phyloP scores from a whole-genome alignment of 1,284 basidiomycete species.

The Prillingera fragicola region DNA sequence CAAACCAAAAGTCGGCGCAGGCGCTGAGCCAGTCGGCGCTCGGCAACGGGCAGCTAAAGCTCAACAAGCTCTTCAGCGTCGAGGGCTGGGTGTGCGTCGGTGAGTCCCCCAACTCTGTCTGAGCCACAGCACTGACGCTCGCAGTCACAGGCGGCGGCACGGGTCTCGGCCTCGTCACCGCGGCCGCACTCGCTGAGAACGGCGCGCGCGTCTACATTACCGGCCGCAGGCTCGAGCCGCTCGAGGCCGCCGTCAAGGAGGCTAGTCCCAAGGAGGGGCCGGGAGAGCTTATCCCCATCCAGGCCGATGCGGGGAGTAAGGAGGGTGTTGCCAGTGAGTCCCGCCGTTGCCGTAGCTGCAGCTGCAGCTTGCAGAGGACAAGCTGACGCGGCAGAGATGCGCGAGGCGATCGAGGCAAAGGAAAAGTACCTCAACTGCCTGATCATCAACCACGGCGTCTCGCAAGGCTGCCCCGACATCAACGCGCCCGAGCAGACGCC shows the following conservation, averaged over 20 bases:
- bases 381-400: slow-evolving; percentile 23
- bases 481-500: slow-evolving; percentile 36
- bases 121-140: slow-evolving; percentile 17
- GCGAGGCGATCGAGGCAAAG: slow-evolving; percentile 24
- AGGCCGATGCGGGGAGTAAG: slow-evolving; percentile 9
- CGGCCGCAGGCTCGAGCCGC: slow-evolving; percentile 39
- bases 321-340: slow-evolving; percentile 9
- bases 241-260: slow-evolving; percentile 32
- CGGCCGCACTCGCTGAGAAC: slow-evolving; percentile 41
- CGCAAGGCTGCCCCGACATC: slow-evolving; percentile 26
- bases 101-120: slow-evolving; percentile 43
- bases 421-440: slow-evolving; percentile 19
- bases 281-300: slow-evolving; percentile 9
- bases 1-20: too few relatives aligned
- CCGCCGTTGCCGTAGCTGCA: too few relatives aligned
- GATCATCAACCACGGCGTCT: slow-evolving; percentile 29
- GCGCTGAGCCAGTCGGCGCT: too few relatives aligned
- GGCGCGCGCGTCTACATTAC: slow-evolving; percentile 49
- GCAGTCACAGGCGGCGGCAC: slow-evolving; percentile 38
- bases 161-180: slow-evolving; percentile 34
- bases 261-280: slow-evolving; percentile 2
- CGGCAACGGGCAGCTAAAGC: too few relatives aligned
- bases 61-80: slow-evolving; percentile 38
- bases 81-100: slow-evolving; percentile 42
- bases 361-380: background rate